Evolutionary conservation across 1,284 basidiomycete genomes (phyloP).

Genomic region (Bjerkandera adusta): DNA sequence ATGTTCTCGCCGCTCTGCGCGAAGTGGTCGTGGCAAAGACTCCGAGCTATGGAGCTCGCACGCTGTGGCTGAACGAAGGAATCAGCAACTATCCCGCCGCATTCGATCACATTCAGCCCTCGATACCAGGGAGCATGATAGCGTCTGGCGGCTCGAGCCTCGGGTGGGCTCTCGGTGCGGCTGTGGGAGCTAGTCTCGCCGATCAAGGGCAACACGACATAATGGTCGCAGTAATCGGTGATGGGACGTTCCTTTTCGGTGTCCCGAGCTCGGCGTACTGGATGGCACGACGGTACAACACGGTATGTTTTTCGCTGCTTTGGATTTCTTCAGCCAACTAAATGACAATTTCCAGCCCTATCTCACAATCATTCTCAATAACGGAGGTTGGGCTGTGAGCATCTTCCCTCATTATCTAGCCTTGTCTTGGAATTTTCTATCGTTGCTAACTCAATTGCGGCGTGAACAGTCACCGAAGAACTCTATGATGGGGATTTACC

Average conservation of each 20-base stretch:
- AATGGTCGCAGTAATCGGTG: conserved; percentile 58
- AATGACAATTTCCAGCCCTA: conserved; percentile 47
- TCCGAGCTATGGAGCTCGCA: conserved; percentile 35
- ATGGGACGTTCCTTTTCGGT: conserved; percentile 67
- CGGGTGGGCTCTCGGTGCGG: conserved; percentile 65
- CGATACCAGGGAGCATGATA: conserved; percentile 47
- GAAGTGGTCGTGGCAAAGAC: conserved; percentile 35
- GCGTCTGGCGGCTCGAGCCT: conserved; percentile 58
- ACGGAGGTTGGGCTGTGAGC: conserved; percentile 66
- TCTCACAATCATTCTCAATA: conserved; percentile 68
- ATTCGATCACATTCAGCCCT: conserved; percentile 58
- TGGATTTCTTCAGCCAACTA: not conserved
- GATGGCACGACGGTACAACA: conserved; percentile 67
- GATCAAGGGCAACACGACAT: conserved; percentile 45
- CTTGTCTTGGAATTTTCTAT: not conserved
- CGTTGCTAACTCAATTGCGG: not conserved
- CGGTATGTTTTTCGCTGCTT: conserved; percentile 39
- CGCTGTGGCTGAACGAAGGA: conserved; percentile 60
- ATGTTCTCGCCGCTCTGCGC: conserved; percentile 50
- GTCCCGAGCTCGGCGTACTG: conserved; percentile 66
- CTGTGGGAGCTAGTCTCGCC: conserved; percentile 55
- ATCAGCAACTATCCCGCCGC: conserved; percentile 54
- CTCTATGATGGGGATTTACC: conserved; percentile 66
- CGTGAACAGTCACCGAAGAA: conserved; percentile 50
- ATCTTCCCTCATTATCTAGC: conserved; percentile 15